These are phyloP conservation scores for Taiozyma sp. DNA, from an alignment of 1,139 yeast species.

Conservation along the genomic window DNA sequence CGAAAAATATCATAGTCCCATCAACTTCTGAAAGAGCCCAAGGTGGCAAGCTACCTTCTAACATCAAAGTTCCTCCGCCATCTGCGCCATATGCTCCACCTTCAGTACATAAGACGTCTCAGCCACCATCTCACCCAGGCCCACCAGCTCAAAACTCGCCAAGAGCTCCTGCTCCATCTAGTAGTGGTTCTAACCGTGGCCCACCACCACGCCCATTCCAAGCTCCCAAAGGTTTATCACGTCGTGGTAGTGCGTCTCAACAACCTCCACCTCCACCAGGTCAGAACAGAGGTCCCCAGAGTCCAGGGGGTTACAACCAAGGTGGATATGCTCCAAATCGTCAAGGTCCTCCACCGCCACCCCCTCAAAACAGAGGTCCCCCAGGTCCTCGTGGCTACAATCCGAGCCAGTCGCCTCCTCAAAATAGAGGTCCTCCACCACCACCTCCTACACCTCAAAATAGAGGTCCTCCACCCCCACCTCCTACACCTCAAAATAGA, in stretches of 20 bases:
- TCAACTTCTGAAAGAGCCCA: background rate
- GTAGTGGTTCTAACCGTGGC: background rate
- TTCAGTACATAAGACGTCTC: background rate
- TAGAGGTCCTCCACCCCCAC: background rate
- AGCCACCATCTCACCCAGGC: background rate
- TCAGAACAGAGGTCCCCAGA: background rate
- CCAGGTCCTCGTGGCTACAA: background rate
- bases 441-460: background rate
- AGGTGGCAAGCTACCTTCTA: background rate
- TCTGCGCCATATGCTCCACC: background rate
- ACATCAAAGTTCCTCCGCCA: background rate
- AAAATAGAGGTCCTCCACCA: background rate
- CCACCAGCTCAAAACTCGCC: background rate
- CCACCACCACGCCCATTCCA: background rate
- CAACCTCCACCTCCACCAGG: background rate
- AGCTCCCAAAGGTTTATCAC: slow-evolving; percentile 1
- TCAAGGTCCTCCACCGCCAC: background rate
- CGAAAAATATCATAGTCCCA: background rate
- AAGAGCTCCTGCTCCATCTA: background rate
- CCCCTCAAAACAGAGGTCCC: background rate
- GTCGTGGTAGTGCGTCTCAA: background rate
- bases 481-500: background rate
- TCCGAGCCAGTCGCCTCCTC: background rate
- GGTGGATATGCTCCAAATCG: background rate
- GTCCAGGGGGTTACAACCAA: background rate